Conservation (phyloP, 345 rosid species). For the Hevea brasiliensis region DNA sequence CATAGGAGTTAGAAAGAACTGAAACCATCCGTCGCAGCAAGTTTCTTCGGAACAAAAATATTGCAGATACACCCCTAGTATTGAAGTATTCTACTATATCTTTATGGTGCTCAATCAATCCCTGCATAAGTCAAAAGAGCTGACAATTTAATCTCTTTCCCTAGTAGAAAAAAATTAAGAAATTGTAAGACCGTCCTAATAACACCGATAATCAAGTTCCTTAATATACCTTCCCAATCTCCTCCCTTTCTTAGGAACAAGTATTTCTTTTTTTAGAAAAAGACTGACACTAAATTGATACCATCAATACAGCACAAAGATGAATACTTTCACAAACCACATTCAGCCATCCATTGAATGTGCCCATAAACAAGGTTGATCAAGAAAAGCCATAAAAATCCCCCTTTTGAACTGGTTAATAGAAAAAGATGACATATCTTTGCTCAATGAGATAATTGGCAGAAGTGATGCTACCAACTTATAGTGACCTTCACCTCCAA, state of each 20-base stretch:
- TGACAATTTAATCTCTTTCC: background rate
- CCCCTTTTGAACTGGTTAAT: no score
- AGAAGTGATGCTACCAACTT: background rate
- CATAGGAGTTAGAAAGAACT: conserved; percentile 78
- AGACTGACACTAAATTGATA: no score
- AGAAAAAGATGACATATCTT: background rate
- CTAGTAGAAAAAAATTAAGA: background rate
- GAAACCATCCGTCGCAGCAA: conserved; percentile 88
- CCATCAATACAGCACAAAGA: no score
- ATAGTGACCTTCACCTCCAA: background rate
- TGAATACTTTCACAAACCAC: no score
- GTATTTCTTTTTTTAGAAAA: background rate
- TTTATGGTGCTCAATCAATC: conserved; percentile 65
- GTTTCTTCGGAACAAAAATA: conserved; percentile 79
- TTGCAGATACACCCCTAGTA: conserved; percentile 68
- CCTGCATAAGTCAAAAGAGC: conserved; percentile 43
- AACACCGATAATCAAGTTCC: background rate
- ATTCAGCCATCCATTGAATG: no score
- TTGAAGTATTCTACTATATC: conserved; percentile 78
- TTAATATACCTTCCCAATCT: background rate
- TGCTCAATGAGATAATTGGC: background rate
- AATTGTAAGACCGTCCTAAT: background rate
- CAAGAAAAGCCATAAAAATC: no score
- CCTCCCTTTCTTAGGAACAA: background rate
- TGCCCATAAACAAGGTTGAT: no score